A percentile compares a stretch with the other conserved stretches of the same genome.
Conservation (phyloP, 2,329 filamentous ascomycete species). For the Aspergillus sp. region DNA sequence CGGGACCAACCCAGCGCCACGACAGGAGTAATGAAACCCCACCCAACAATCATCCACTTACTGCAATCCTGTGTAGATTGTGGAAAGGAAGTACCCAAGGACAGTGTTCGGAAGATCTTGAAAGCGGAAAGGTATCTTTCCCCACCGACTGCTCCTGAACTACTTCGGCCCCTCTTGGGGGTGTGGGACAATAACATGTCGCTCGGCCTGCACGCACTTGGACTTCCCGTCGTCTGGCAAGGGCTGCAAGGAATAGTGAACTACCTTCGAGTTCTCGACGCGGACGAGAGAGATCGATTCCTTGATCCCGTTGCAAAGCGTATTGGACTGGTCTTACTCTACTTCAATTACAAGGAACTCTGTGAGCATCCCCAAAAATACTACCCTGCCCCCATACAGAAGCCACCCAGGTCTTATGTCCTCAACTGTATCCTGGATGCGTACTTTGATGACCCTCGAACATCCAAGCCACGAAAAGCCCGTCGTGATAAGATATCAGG, state of each 20-base stretch:
- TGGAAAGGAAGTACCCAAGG: neutral
- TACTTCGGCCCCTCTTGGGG: neutral
- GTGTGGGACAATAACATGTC: slow-evolving; percentile 4
- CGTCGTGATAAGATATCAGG: slow-evolving; percentile 1
- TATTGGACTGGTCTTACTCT: slow-evolving; percentile 5
- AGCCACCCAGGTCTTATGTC: neutral
- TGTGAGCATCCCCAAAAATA: neutral
- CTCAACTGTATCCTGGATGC: slow-evolving; percentile 4
- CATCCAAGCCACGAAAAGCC: neutral
- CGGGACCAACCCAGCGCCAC: no score
- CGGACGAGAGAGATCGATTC: neutral
- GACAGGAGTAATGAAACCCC: no score
- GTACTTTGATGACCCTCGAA: slow-evolving; percentile 2
- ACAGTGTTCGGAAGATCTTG: neutral
- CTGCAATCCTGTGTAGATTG: neutral
- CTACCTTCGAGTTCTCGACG: slow-evolving; percentile 5
- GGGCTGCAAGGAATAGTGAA: slow-evolving; percentile 9
- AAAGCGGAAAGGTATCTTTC: neutral
- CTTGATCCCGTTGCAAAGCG: slow-evolving; percentile 10
- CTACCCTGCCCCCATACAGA: neutral
- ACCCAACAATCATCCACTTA: neutral
- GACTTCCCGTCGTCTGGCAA: slow-evolving; percentile 9
- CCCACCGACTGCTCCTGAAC: neutral
- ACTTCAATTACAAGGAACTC: slow-evolving; percentile 13
- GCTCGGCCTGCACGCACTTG: slow-evolving; percentile 7